Conservation (phyloP, 2,329 filamentous ascomycete genomes). For the Pseudocercospora fuligena region DNA sequence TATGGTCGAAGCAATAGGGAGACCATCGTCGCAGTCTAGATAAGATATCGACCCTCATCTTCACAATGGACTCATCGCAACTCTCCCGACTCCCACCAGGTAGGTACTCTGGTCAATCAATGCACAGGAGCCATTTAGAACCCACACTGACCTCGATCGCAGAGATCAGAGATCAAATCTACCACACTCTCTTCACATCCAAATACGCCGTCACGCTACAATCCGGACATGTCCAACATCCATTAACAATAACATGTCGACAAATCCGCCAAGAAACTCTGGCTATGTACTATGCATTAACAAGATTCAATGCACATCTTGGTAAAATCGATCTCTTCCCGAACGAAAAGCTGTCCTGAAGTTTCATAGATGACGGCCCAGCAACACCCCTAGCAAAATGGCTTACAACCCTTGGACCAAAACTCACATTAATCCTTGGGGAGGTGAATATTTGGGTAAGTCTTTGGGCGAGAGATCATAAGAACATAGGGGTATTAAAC, state of each 20-base stretch:
- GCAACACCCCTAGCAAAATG: slow-evolving; percentile 31
- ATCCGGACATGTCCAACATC: slow-evolving; percentile 22
- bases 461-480: background rate
- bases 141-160: background rate
- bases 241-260: slow-evolving; percentile 30
- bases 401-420: slow-evolving; percentile 25
- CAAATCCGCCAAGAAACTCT: slow-evolving; percentile 31
- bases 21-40: background rate
- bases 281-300: slow-evolving; percentile 29
- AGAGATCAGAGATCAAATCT: slow-evolving; percentile 33
- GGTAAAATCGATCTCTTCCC: background rate
- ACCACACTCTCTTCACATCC: slow-evolving; percentile 28
- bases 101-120: background rate
- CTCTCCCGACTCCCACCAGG: slow-evolving; percentile 8
- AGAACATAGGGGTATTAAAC: background rate
- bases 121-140: background rate
- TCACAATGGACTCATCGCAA: slow-evolving; percentile 11
- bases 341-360: background rate
- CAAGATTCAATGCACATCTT: slow-evolving; percentile 36
- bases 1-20: no score
- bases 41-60: background rate
- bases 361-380: slow-evolving; percentile 30
- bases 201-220: slow-evolving; percentile 31
- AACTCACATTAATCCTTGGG: slow-evolving; percentile 22
- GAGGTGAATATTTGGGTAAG: slow-evolving; percentile 34